Conservation (phyloP, 345 rosid species). For the Aquilaria malaccensis region DNA sequence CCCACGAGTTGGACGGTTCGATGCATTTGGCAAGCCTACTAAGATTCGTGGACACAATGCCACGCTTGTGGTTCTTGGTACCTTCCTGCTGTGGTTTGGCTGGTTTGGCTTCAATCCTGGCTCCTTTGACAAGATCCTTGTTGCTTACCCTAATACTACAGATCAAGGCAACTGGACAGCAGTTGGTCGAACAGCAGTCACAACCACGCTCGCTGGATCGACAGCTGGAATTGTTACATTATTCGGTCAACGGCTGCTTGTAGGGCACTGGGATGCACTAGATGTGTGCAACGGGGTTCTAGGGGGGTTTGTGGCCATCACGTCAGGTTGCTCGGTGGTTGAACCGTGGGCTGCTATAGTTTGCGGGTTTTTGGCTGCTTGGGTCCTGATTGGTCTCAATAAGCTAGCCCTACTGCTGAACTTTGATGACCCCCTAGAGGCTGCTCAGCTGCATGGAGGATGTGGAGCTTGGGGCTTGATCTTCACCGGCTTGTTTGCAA, state of each 20-base stretch:
- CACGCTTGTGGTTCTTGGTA: slow-evolving; percentile 50
- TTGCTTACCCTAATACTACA: slow-evolving; percentile 37
- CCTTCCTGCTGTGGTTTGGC: slow-evolving; percentile 53
- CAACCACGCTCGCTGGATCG: slow-evolving; percentile 48
- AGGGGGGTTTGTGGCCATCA: slow-evolving; percentile 53
- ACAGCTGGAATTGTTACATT: slow-evolving; percentile 43
- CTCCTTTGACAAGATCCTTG: slow-evolving; percentile 42
- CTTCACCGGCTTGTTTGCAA: slow-evolving; percentile 54
- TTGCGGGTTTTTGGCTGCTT: slow-evolving; percentile 40
- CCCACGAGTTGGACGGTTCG: slow-evolving; percentile 51
- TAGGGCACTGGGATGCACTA: slow-evolving; percentile 57
- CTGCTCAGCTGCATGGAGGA: slow-evolving; percentile 54
- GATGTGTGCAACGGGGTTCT: slow-evolving; percentile 56
- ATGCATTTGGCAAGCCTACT: slow-evolving; percentile 42
- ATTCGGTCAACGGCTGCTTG: slow-evolving; percentile 40
- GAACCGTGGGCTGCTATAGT: slow-evolving; percentile 71
- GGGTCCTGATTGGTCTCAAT: slow-evolving; percentile 51
- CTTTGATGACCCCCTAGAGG: slow-evolving; percentile 61
- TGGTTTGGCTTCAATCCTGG: slow-evolving; percentile 69
- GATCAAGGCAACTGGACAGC: slow-evolving; percentile 55
- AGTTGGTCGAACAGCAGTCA: slow-evolving; percentile 41
- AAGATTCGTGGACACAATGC: slow-evolving; percentile 61
- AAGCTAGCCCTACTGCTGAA: slow-evolving; percentile 25
- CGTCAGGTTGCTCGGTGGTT: slow-evolving; percentile 58
- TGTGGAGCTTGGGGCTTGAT: slow-evolving; percentile 64